Base-by-base conservation (phyloP, 2,329 filamentous ascomycete genomes). In the Colletotrichum graminicola region DNA sequence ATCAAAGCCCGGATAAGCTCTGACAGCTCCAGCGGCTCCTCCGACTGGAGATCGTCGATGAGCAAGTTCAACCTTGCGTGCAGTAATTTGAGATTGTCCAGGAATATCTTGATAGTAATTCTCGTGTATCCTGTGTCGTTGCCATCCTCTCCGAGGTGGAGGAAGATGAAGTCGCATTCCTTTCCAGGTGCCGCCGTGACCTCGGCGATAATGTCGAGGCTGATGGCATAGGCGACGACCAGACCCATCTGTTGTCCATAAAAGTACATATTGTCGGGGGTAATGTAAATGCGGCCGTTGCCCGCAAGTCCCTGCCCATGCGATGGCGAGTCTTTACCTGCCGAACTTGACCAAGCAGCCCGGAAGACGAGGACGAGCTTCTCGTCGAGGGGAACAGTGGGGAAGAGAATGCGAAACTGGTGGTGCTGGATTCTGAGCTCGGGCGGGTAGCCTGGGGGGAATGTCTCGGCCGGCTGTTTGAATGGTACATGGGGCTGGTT, bases 231-330 rank as follows among this genome's bases (percentile, higher is more conserved):
- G 1, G 95, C 93, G 45, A 97, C 87, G 0, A 98, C 92, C 7
- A 99, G 87, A 7, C 96, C 96, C 79, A 98, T 91, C 78, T 98
- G 93, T 77, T 98, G 93, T 76, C 95, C 97, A 82, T 98, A 99
- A 78, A 99, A 98, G 80, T 97, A 98, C 79, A 99, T 91, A 74
- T 95, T 93, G 73, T 92, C 91, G 0, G 92, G 87, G 0, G 95
- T 98, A 71, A 97, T 91, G 79, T 97, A 99, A 32, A 97, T 91
- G 64, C 96, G 90, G 0, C 96, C 88, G 66, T 88, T 88, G 23
- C 88, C 87, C 29, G 85, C 82, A 75, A 98, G 94, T 72, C 78
- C 80, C 32, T 49, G 79, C 1, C 78, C 76, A 21, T 83, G 82
- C 65, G 78, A 80, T 4, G 81, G 80, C 10, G 83, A 82, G 23